These are phyloP conservation scores for Anthracocystis setariae DNA, from an alignment of 1,284 basidiomycete genomes.

Conservation along the genomic window DNA sequence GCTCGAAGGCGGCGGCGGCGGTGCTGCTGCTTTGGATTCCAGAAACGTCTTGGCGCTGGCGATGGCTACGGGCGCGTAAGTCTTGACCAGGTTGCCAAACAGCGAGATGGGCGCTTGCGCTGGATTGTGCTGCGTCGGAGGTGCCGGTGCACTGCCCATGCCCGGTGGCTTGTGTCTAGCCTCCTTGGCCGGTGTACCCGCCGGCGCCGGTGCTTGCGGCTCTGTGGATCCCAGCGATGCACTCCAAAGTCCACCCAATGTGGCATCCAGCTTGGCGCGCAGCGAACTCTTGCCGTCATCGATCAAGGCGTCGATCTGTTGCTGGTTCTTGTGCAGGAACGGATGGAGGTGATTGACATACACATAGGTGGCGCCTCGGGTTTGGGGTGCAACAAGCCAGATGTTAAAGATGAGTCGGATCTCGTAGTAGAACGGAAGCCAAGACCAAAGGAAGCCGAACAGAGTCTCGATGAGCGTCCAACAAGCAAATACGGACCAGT, in stretches of 20 bases:
- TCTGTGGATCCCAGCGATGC: not conserved
- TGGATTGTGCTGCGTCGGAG: constrained; percentile 44
- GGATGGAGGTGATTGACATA: constrained; percentile 81
- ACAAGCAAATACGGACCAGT: constrained; percentile 60
- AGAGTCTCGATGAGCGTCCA: constrained; percentile 51
- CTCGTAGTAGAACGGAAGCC: constrained; percentile 62
- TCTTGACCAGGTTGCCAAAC: constrained; percentile 36
- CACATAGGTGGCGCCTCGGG: constrained; percentile 78
- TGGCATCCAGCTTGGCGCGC: constrained; percentile 5
- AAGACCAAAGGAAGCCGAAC: constrained; percentile 60
- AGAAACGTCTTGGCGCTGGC: constrained; percentile 29
- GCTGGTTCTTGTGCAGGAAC: constrained; percentile 80
- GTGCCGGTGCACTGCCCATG: constrained; percentile 1
- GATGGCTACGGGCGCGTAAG: constrained; percentile 38
- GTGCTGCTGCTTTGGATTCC: constrained; percentile 32
- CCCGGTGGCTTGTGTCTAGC: constrained; percentile 27
- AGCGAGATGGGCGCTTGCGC: constrained; percentile 28
- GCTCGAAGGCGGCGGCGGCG: constrained; percentile 13
- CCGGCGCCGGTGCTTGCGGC: not conserved
- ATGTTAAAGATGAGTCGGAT: constrained; percentile 57
- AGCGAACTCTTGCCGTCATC: constrained; percentile 66
- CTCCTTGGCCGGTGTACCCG: constrained; percentile 4
- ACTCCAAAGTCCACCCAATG: constrained; percentile 24
- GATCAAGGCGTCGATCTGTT: constrained; percentile 80
- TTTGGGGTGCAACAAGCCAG: constrained; percentile 64